Base-by-base conservation (phyloP, 257 asterid genomes). In the Penstemon davidsonii region DNA sequence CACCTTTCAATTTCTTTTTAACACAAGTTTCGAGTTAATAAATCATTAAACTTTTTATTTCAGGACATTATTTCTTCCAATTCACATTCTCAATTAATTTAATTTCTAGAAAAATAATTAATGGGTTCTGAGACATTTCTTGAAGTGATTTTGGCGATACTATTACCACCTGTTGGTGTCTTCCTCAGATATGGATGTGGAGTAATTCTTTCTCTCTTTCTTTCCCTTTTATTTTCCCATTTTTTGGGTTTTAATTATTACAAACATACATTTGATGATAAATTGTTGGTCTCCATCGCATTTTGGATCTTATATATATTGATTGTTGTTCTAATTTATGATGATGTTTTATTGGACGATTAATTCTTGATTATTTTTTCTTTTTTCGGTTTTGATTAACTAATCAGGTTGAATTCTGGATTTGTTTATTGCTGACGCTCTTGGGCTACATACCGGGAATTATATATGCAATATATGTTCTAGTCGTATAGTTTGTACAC, bases 181-280 rank as follows among this genome's bases (percentile, higher is more conserved):
- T 92, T 92, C 81, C 92, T 92, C 60, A 90, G 97, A 79, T 92
- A 85, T 64, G 98, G 98, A 57, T 85, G 90, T 55, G 97, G 98
- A 8, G 98, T 92, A 89, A 73, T 71, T 12, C 40, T 68, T 13
- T 38, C 50, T 3, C 4, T 18, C 13, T 37, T 55, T 12, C 11
- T 41, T 25, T 7, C 10, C 8, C 43, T 25, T 55, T 59, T 12
- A 18, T 3, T 66, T 55, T 6, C 33, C 18, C 37, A 25, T 25
- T 25, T 25, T 25, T 25, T 25, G 2, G 33, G 33, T 25, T 25
- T 25, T 25, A 25, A 25, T 25, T 25, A 25, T 25, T 25, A 25
- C 33, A 25, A 25, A 25, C 33, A 25, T 25, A 25, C 33, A 2
- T 25, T 25, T 25, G 33, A 25, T 25, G 33, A 25, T 25, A 25